Evolutionary conservation across 1,139 yeast species (phyloP), one percentile per base, ranked within the genome.

Genomic region (Scheffersomyces illinoinensis): DNA sequence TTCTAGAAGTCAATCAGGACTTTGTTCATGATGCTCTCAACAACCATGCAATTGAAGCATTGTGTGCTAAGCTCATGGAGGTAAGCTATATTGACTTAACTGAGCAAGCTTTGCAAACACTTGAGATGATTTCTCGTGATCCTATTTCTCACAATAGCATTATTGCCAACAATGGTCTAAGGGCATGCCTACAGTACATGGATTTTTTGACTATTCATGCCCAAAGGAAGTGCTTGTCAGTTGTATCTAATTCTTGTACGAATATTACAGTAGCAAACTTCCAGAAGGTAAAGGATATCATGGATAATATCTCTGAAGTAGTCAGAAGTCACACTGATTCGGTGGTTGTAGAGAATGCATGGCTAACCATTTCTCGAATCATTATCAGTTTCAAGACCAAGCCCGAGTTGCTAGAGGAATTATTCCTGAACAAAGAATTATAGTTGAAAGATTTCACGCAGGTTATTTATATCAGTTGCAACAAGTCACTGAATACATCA

Each of bases 131-230:
- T 14, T 86, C 93, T 1, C 76, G 88, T 59, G 82, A 84, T 52
- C 78, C 83, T 8, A 84, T 88, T 1, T 65, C 83, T 8, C 84
- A 79, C 61, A 71, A 76, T 55, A 81, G 77, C 49, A 80, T 89
- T 33, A 73, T 89, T 54, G 69, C 76, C 18, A 82, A 86, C 59
- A 88, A 90, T 49, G 90, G 96, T 7, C 73, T 93, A 23, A 76
- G 82, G 4, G 87, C 92, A 0, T 88, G 92, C 63, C 73, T 95
- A 53, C 86, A 85, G 66, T 91, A 88, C 68, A 79, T 93, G 62
- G 99, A 95, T 71, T 95, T 95, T 68, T 89, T 95, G 71, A 91
- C 97, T 0, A 83, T 89, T 33, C 97, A 92, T 73, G 92, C 97
- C 0, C 99, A 95, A 72, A 79, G 97, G 59, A 90, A 92, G 64